Base-by-base conservation (phyloP, 345 rosid genomes). In the Eutrema yunnanense region DNA sequence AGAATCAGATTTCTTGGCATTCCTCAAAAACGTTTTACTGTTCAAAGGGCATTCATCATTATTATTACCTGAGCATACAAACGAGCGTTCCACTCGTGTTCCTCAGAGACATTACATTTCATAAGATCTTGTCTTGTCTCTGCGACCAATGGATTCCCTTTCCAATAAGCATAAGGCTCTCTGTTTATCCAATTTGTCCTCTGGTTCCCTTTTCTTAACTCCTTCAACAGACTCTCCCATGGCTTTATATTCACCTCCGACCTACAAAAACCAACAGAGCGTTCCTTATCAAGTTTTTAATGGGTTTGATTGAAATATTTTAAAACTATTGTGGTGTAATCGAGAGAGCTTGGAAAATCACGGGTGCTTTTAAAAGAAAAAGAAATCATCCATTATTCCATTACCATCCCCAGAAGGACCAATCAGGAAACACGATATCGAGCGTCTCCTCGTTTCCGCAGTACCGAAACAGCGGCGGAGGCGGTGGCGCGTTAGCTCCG, bases 371-470 rank as follows among this genome's bases (percentile, higher is more conserved):
- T 22, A 22, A 13, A 9, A 7, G 2, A 42, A 40, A 37, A 42
- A 43, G 4, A 6, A 55, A 29, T 10, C 29, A n/a, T 5, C 9
- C 8, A 41, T 64, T 71, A 92, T 97, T 5, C 9, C 8, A 41
- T 64, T 71, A 92, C 98, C 98, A 90, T 76, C 98, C 98, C 98
- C 98, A 92, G 50, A 86, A 90, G 56, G 98, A 83, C 98, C 98
- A 92, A 65, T 92, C 97, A 8, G 98, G 98, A 33, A 92, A 92
- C 30, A 90, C 87, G 4, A 92, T 73, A 40, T 83, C 90, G 6
- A 87, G 75, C 4, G 88, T 71, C 40, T 79, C 79, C 9, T 80
- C 79, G 26, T 86, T 78, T 8, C 82, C 85, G 30, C 93, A 92
- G 43, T 90, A 92, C 13, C 92, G 86, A 70, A 92, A 92, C 83